phyloP scores from a whole-genome alignment of 2,329 filamentous ascomycete species.

The Ceratocystis eucalypticola region DNA sequence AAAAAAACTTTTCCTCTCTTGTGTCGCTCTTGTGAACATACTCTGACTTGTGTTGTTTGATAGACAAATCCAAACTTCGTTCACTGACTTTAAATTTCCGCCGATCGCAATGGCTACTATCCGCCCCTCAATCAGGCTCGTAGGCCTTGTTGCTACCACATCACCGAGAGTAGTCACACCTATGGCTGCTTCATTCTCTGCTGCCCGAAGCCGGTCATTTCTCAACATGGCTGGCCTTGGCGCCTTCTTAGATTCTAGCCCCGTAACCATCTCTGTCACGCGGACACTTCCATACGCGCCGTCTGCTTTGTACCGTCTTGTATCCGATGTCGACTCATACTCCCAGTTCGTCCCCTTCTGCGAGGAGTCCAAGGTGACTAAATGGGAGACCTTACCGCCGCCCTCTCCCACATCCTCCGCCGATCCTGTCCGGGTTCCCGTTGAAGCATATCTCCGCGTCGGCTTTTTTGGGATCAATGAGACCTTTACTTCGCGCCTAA shows the following conservation, averaged over 20 bases:
- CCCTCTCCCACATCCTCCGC: conserved; percentile 26
- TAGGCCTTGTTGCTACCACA: not conserved
- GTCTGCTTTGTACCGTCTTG: conserved; percentile 61
- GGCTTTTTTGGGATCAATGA: conserved; percentile 79
- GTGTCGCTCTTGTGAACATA: not conserved
- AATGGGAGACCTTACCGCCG: conserved; percentile 32
- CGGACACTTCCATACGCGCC: conserved; percentile 66
- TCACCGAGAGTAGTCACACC: not conserved
- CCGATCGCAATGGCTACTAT: not conserved
- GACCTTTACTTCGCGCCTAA: conserved; percentile 65
- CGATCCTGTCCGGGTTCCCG: conserved; percentile 44
- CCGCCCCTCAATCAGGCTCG: not conserved
- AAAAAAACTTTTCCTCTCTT: not conserved
- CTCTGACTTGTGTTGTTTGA: not conserved
- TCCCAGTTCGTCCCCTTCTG: conserved; percentile 85
- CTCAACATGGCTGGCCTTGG: conserved; percentile 23
- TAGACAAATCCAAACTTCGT: not conserved
- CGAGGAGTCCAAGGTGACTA: conserved; percentile 59
- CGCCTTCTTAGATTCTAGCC: conserved; percentile 34
- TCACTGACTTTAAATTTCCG: not conserved
- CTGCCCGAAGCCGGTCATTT: conserved; percentile 29
- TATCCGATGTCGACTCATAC: conserved; percentile 82
- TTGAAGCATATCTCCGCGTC: conserved; percentile 63
- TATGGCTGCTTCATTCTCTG: conserved; percentile 19
- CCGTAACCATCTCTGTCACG: conserved; percentile 48